Conservation (phyloP, 768 basidiomycete species). For the Fistulinella prunicolor region DNA sequence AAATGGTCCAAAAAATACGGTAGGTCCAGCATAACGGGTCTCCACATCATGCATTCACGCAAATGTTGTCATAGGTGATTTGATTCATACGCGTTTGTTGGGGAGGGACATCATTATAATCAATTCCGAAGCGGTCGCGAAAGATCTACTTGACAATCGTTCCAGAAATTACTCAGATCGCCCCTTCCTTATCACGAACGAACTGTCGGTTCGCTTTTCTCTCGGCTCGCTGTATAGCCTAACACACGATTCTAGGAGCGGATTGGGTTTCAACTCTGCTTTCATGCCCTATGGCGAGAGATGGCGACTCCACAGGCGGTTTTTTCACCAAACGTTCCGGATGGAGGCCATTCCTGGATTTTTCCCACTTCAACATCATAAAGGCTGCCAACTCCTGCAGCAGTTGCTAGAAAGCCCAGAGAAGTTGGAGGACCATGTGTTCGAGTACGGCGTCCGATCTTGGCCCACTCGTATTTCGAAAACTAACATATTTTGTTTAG, state of each 20-base stretch:
- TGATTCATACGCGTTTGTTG: constrained; percentile 33
- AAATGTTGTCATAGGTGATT: constrained; percentile 3
- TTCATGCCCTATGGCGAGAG: constrained; percentile 17
- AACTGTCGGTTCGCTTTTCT: background rate
- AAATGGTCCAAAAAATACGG: constrained; percentile 37
- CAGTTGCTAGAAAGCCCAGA: constrained; percentile 32
- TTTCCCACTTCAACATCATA: constrained; percentile 25
- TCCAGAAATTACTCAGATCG: constrained; percentile 48
- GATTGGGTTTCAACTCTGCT: constrained; percentile 9
- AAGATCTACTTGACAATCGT: constrained; percentile 33
- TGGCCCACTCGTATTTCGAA: too few relatives aligned
- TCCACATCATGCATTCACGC: constrained; percentile 26
- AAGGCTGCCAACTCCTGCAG: constrained; percentile 28
- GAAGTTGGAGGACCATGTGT: constrained; percentile 28
- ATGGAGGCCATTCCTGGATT: constrained; percentile 14
- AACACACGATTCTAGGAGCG: constrained; percentile 5
- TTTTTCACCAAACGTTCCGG: constrained; percentile 15
- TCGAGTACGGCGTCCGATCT: constrained; percentile 19
- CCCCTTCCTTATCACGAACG: constrained; percentile 29
- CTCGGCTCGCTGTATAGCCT: background rate
- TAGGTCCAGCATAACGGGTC: background rate
- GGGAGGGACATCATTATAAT: constrained; percentile 43
- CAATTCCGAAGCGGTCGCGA: background rate
- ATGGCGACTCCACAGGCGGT: constrained; percentile 18
- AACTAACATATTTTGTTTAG: background rate